A percentile compares a stretch with the other conserved stretches of the same genome.
Evolutionary conservation across 1,284 basidiomycete genomes (phyloP).

Genomic region (Ustilago xerochloae): DNA sequence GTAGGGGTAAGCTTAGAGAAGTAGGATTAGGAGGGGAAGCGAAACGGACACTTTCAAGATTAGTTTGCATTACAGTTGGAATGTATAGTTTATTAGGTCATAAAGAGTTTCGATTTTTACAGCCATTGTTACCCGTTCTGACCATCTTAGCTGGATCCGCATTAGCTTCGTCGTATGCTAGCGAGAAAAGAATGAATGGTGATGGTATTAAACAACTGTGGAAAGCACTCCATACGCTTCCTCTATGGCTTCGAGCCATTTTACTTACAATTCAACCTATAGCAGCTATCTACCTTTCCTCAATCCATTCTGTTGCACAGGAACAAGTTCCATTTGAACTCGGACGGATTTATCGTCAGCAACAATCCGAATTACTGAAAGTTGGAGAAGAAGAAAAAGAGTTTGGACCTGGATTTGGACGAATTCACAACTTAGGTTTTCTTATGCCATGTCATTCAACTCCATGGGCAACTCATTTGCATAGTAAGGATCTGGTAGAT

Average conservation of each 20-base stretch:
- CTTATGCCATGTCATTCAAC: conserved; percentile 99
- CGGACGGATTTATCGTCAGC: conserved; percentile 25
- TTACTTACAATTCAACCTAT: conserved; percentile 46
- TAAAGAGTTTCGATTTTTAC: conserved; percentile 97
- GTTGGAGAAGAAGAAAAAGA: conserved; percentile 67
- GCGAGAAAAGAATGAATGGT: not conserved
- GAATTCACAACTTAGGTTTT: conserved; percentile 76
- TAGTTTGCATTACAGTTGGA: conserved; percentile 32
- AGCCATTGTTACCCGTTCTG: conserved; percentile 87
- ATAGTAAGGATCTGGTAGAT: conserved; percentile 68
- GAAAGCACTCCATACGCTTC: conserved; percentile 18
- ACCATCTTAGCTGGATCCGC: conserved; percentile 76
- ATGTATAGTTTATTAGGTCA: conserved; percentile 60
- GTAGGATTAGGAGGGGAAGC: not conserved
- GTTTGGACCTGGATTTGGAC: conserved; percentile 21
- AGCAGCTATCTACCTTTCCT: conserved; percentile 42
- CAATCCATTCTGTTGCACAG: conserved; percentile 53
- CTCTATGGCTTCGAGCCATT: conserved; percentile 23
- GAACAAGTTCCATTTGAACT: conserved; percentile 43
- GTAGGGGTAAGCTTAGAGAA: not conserved
- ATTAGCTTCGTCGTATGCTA: conserved; percentile 22
- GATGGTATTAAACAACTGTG: conserved; percentile 10
- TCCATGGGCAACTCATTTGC: conserved; percentile 90
- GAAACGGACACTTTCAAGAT: conserved; percentile 24
- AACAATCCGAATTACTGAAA: conserved; percentile 7